Evolutionary conservation across 805 yeast species (phyloP).

Genomic region (Barnettozyma sucrosica): DNA sequence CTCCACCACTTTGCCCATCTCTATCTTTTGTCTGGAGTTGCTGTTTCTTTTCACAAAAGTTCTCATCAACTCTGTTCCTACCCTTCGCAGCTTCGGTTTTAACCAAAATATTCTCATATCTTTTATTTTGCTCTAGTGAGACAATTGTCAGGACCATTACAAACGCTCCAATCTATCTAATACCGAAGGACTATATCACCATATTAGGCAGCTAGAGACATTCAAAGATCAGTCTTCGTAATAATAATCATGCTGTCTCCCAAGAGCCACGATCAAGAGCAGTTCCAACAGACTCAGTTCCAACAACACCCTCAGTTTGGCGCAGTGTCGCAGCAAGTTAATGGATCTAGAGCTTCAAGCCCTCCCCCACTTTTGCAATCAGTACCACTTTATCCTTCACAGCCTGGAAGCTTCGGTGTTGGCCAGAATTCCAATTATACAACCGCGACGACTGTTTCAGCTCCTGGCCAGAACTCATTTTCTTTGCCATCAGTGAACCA

Average conservation of each 20-base stretch:
- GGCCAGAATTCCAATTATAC: conserved; percentile 8
- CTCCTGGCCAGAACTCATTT: conserved; percentile 3
- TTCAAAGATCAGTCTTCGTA: neutral
- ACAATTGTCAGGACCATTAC: neutral
- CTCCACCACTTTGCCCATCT: neutral
- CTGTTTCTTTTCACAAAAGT: neutral
- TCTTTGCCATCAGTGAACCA: conserved; percentile 13
- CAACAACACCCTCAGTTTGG: neutral
- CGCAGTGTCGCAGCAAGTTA: neutral
- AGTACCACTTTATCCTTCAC: neutral
- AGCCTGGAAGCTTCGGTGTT: neutral
- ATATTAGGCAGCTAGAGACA: neutral
- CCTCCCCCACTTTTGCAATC: conserved; percentile 3
- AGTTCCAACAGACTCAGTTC: neutral
- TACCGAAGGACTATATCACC: neutral
- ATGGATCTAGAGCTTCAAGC: neutral
- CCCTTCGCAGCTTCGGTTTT: neutral
- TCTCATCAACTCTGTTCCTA: neutral
- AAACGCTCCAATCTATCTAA: neutral
- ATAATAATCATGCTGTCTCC: neutral
- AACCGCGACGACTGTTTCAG: neutral
- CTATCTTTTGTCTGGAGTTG: neutral
- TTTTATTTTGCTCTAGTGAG: neutral
- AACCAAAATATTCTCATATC: neutral
- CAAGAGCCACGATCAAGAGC: conserved; percentile 2